Evolutionary conservation across 768 basidiomycete species (phyloP).

Genomic region (Boletus sensibilis): DNA sequence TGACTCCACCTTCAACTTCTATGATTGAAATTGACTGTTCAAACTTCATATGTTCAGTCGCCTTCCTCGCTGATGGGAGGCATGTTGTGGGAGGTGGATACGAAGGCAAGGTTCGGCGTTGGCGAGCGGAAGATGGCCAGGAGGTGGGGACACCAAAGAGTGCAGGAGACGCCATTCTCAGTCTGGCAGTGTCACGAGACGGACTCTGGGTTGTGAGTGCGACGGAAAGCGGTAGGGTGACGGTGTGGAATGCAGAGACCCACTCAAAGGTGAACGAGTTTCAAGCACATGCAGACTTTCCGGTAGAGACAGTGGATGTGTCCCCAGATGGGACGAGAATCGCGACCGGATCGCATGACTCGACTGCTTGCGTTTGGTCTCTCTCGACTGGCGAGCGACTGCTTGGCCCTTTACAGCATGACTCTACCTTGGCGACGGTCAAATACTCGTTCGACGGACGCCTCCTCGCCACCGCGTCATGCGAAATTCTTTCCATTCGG

Average conservation of each 20-base stretch:
- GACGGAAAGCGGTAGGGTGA: neutral
- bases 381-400: neutral
- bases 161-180: neutral
- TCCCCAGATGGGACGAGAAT: constrained; percentile 13
- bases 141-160: constrained; percentile 2
- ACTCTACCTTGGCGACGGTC: constrained; percentile 1
- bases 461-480: constrained; percentile 9
- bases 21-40: neutral
- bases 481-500: neutral
- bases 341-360: constrained; percentile 8
- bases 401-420: constrained; percentile 1
- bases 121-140: constrained; percentile 1
- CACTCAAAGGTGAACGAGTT: neutral
- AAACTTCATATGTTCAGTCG: neutral
- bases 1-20: neutral
- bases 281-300: neutral
- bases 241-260: constrained; percentile 1
- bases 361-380: constrained; percentile 3
- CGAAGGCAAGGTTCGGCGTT: constrained; percentile 1
- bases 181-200: neutral
- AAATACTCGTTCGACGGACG: constrained; percentile 11
- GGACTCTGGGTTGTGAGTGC: constrained; percentile 10
- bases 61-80: constrained; percentile 8
- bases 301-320: constrained; percentile 3
- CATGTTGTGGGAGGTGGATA: constrained; percentile 7